A percentile compares a stretch with the other conserved stretches of the same genome.
These are phyloP conservation scores for Eragrostis tef DNA, from an alignment of 202 grass and related monocot genomes.

Conservation along the genomic window DNA sequence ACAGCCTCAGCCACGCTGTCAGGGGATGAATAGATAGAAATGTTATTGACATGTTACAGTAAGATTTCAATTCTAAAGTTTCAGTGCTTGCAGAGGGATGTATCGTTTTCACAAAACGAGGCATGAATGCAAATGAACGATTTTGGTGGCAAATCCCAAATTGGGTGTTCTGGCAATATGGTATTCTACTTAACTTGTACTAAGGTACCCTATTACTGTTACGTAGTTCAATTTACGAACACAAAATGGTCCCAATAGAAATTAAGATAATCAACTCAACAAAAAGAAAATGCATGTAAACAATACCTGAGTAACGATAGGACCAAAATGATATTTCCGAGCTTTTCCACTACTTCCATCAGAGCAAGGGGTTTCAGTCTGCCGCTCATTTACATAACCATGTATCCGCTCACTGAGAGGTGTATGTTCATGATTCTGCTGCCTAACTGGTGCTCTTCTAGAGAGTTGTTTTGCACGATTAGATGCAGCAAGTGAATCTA, in stretches of 20 bases:
- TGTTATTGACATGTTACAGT: neutral
- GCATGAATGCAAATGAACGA: neutral
- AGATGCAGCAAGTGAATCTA: conserved; percentile 41
- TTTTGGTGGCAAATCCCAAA: neutral
- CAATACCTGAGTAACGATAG: conserved; percentile 60
- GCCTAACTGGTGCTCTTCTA: conserved; percentile 35
- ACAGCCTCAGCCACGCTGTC: neutral
- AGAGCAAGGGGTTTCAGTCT: conserved; percentile 42
- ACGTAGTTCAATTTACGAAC: no score
- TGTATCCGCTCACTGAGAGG: conserved; percentile 21
- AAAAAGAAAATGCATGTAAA: conserved; percentile 12
- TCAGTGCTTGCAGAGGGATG: neutral
- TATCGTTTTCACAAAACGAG: neutral
- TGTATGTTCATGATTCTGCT: conserved; percentile 48
- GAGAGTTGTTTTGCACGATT: conserved; percentile 36
- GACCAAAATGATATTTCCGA: conserved; percentile 50
- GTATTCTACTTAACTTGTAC: no score
- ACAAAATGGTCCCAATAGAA: no score
- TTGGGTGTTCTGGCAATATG: neutral
- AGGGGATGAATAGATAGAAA: neutral
- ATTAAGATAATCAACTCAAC: conserved; percentile 18
- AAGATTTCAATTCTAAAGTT: neutral
- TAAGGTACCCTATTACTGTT: no score
- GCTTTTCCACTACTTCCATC: conserved; percentile 46
- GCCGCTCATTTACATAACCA: conserved; percentile 44